Percentiles rank a stretch among this genome's conserved stretches.
These are phyloP conservation scores for Ophiostoma perfectum DNA, from an alignment of 2,329 filamentous ascomycete genomes.

Conservation along the genomic window DNA sequence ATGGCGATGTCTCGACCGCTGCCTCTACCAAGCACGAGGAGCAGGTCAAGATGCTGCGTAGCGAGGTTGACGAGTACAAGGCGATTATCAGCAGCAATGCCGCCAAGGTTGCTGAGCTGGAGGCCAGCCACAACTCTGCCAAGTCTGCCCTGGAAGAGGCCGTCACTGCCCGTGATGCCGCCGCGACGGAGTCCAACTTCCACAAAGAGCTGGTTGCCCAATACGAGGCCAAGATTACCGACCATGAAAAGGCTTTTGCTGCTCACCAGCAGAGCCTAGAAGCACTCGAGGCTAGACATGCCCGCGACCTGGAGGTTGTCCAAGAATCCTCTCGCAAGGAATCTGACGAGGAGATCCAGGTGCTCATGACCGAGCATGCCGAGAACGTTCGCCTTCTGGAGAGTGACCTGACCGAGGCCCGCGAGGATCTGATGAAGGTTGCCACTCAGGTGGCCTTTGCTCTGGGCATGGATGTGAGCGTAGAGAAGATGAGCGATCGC, in stretches of 20 bases:
- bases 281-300: constrained; percentile 46
- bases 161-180: constrained; percentile 46
- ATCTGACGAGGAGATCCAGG: constrained; percentile 52
- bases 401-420: constrained; percentile 58
- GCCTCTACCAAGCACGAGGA: constrained; percentile 51
- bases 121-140: constrained; percentile 62
- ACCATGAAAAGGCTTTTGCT: constrained; percentile 55
- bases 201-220: constrained; percentile 46
- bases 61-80: constrained; percentile 77
- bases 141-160: constrained; percentile 64
- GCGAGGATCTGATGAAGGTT: constrained; percentile 59
- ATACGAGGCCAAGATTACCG: constrained; percentile 54
- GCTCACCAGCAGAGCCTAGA: constrained; percentile 48
- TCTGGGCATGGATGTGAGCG: constrained; percentile 57
- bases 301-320: constrained; percentile 46
- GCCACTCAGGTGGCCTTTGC: constrained; percentile 58
- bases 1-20: not conserved
- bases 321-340: constrained; percentile 47
- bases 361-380: constrained; percentile 57
- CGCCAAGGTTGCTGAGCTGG: constrained; percentile 65
- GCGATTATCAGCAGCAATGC: constrained; percentile 63
- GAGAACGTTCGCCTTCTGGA: constrained; percentile 53
- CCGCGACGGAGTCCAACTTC: constrained; percentile 40
- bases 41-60: constrained; percentile 57
- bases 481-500: constrained; percentile 61